Percentiles rank a stretch among this genome's conserved stretches.
phyloP scores from a whole-genome alignment of 1,284 basidiomycete species.

The Apiotrichum porosum region DNA sequence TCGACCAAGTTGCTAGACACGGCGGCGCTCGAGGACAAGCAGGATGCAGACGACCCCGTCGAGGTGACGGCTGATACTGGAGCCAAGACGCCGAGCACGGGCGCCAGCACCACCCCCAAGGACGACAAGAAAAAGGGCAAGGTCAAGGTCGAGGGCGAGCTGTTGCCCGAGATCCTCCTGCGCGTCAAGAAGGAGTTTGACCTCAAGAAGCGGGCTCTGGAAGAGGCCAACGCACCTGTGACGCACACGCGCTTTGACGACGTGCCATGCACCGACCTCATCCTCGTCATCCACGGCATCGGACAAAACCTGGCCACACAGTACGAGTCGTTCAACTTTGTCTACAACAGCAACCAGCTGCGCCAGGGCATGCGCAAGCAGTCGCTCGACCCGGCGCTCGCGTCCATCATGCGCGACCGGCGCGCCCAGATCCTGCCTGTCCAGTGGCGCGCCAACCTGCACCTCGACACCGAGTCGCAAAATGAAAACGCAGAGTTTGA shows the following conservation, averaged over 20 bases:
- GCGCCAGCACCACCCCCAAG: too few relatives aligned
- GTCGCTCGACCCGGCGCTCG: constrained; percentile 48
- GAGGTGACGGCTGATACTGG: too few relatives aligned
- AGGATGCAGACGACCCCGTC: constrained; percentile 12
- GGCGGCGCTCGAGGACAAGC: background rate
- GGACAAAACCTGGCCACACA: constrained; percentile 51
- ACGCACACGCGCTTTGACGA: constrained; percentile 41
- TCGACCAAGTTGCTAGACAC: background rate
- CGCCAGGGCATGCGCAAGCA: constrained; percentile 50
- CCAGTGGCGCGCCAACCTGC: constrained; percentile 54
- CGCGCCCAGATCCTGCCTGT: constrained; percentile 54
- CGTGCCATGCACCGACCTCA: constrained; percentile 50
- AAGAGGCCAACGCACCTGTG: constrained; percentile 44
- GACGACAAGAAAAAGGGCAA: background rate
- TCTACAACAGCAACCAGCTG: constrained; percentile 53
- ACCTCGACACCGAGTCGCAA: constrained; percentile 49
- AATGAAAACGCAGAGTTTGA: constrained; percentile 50
- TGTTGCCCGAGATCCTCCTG: background rate
- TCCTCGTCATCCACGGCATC: constrained; percentile 54
- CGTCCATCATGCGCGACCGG: constrained; percentile 50
- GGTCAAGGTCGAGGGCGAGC: background rate
- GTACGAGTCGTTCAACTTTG: constrained; percentile 53
- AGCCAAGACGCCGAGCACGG: too few relatives aligned
- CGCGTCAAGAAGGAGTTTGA: constrained; percentile 11
- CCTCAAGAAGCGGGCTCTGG: constrained; percentile 20